These are phyloP conservation scores for Phlebiopsis flavidoalba DNA, from an alignment of 768 basidiomycete genomes.

Conservation along the genomic window DNA sequence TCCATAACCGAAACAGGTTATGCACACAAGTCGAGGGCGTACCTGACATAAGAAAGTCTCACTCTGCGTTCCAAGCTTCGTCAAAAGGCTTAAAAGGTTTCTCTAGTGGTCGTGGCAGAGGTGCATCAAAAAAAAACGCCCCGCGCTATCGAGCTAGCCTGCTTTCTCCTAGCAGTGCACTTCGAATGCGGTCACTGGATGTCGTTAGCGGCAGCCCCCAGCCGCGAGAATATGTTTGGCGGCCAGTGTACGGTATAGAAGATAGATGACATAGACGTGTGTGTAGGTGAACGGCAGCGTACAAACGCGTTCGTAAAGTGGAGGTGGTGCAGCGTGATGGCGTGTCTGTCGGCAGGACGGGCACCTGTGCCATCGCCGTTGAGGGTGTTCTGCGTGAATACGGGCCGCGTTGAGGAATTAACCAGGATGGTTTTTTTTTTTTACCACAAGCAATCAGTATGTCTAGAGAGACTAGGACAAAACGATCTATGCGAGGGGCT, in stretches of 20 bases:
- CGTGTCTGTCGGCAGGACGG: too few species aligned
- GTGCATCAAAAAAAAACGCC: constrained; percentile 7
- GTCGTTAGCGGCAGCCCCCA: constrained; percentile 52
- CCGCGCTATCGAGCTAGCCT: too few species aligned
- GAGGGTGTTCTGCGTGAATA: not conserved
- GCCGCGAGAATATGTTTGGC: constrained; percentile 54
- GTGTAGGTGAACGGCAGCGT: constrained; percentile 41
- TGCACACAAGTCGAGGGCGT: not conserved
- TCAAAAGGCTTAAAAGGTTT: constrained; percentile 49
- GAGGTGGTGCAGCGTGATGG: not conserved
- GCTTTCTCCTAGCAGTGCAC: constrained; percentile 38
- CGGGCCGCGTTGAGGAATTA: constrained; percentile 11
- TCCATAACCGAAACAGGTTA: not conserved
- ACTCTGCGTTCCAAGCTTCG: constrained; percentile 48
- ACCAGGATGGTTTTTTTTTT: constrained; percentile 15
- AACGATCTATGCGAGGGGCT: constrained; percentile 23
- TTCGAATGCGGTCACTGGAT: constrained; percentile 47
- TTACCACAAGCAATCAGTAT: constrained; percentile 10
- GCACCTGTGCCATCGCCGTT: not conserved
- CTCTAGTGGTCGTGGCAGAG: constrained; percentile 44
- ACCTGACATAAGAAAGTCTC: constrained; percentile 59
- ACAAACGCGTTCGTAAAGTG: constrained; percentile 21
- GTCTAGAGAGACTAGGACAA: constrained; percentile 15
- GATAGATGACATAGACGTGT: constrained; percentile 45
- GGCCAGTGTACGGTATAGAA: constrained; percentile 44